Percentiles rank a stretch among this genome's conserved stretches.
Conservation (phyloP, 1,284 basidiomycete species). For the Hemileia vastatrix region DNA sequence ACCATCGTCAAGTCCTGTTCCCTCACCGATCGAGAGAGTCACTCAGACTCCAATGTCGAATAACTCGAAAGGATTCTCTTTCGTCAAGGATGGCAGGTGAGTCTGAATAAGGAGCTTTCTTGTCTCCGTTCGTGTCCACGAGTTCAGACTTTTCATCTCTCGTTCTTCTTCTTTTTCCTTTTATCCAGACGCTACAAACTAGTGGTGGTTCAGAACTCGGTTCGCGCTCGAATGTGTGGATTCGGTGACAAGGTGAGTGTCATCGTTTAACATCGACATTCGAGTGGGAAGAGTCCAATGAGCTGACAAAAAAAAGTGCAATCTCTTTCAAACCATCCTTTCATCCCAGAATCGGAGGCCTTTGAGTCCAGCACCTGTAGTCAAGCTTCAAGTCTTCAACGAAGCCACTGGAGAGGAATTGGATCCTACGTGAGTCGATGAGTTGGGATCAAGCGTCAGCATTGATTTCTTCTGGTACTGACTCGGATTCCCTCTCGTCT, state of each 20-base stretch:
- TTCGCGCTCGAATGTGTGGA: slow-evolving; percentile 80
- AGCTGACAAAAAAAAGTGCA: not conserved
- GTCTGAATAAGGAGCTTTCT: too few relatives aligned
- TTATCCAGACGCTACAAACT: slow-evolving; percentile 61
- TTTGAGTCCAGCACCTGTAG: slow-evolving; percentile 72
- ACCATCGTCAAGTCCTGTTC: too few relatives aligned
- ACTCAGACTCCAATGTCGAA: too few relatives aligned
- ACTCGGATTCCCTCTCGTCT: slow-evolving; percentile 12
- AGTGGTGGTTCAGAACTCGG: slow-evolving; percentile 70
- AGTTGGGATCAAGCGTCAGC: too few relatives aligned
- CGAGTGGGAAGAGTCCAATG: slow-evolving; percentile 3
- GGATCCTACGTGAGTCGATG: slow-evolving; percentile 63
- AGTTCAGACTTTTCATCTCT: too few relatives aligned
- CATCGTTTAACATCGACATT: slow-evolving; percentile 17
- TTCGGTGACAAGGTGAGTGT: slow-evolving; percentile 76
- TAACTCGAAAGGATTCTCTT: too few relatives aligned
- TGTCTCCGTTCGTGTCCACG: too few relatives aligned
- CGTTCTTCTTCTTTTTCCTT: not conserved
- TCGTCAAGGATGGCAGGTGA: too few relatives aligned
- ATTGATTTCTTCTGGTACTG: slow-evolving; percentile 41
- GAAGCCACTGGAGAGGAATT: not conserved
- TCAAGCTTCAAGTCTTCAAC: slow-evolving; percentile 40
- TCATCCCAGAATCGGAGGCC: slow-evolving; percentile 67
- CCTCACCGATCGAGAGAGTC: too few relatives aligned
- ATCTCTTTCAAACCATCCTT: not conserved